Conservation (phyloP, 306 rosid species). For the Hylodesmum podocarpum region DNA sequence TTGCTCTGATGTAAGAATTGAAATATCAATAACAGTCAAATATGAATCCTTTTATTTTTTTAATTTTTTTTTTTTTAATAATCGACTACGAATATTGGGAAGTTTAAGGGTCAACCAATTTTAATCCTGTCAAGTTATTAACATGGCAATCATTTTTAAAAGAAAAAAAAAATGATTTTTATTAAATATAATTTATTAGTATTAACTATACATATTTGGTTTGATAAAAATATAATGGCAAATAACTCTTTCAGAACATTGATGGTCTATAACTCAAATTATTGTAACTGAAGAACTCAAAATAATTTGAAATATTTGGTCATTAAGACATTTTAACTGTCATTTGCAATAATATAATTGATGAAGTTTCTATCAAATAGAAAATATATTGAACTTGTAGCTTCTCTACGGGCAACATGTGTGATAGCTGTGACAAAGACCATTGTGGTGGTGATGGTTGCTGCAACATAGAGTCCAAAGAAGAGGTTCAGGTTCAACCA, state of each 20-base stretch:
- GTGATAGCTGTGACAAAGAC: background rate
- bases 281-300: background rate
- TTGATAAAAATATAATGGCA: background rate
- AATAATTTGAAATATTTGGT: background rate
- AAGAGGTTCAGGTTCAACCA: conserved; percentile 13
- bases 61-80: no score
- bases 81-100: no score
- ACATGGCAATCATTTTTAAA: no score
- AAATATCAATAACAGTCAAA: no score
- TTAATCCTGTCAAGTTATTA: no score
- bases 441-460: background rate
- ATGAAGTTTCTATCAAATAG: background rate
- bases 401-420: conserved; percentile 16
- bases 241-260: background rate
- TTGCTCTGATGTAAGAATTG: no score
- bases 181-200: no score
- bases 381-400: background rate
- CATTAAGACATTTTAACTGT: background rate
- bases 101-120: no score
- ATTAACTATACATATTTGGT: background rate
- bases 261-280: background rate
- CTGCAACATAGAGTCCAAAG: background rate
- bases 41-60: no score
- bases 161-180: no score
- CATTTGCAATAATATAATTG: background rate